Evolutionary conservation across 352 stramenopile genomes (phyloP), one percentile per base, ranked within the genome.

Genomic region (Thalassiosira livingstoniorum): DNA sequence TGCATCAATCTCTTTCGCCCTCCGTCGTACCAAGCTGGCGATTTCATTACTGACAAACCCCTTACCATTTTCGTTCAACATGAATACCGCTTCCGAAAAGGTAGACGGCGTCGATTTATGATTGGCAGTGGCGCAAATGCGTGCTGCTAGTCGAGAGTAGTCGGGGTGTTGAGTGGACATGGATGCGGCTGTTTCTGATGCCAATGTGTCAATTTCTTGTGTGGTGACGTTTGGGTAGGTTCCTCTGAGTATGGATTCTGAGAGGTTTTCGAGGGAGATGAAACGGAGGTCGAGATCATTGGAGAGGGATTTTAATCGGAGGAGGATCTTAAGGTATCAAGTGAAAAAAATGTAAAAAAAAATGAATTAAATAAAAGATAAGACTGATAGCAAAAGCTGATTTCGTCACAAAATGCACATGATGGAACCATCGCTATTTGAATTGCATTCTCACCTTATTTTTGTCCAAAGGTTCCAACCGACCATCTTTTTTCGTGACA

Each of bases 151-250:
- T 72, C 96, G 95, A 61, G 91, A 95, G 86, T 98, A 99, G 84
- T 98, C 96, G 1, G 96, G 96, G 90, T 99, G 97, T 78, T 98
- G 94, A 53, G 97, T 99, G 27, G 92, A 92, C 83, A 96, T 95
- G 78, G 97, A 98, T 25, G 97, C 97, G 0, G 96, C 95, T 11
- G 86, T 94, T 86, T 95, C 91, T 63, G 97, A 96, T 13, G 96
- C 96, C 11, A 99, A 87, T 54, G 97, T 96, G 80, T 99, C 97
- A 43, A 99, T 93, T 87, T 99, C 96, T 4, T 83, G 94, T 7
- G 96, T 98, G 21, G 95, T 98, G 0, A 99, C 96, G 63, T 97
- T 97, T 0, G 96, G 95, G 90, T 98, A 98, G 29, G 98, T 94
- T 63, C 97, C 96, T 0, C 91, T 0, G 83, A 96, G 75, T 95